Conservation (phyloP, 2,329 filamentous ascomycete genomes). For the Nigrograna mackinnonii region DNA sequence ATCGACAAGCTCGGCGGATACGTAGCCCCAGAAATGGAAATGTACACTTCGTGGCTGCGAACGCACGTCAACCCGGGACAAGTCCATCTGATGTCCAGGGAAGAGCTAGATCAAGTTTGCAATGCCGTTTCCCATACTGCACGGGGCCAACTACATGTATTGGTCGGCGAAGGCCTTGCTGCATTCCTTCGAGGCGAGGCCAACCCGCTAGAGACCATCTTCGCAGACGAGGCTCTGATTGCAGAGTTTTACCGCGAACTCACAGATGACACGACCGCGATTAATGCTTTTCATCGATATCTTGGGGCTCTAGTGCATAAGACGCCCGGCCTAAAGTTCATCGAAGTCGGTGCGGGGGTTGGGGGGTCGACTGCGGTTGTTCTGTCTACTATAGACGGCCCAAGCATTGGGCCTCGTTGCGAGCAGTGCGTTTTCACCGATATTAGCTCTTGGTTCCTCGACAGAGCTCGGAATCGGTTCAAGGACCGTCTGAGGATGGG, state of each 20-base stretch:
- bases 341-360: too few species aligned
- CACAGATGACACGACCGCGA: not conserved
- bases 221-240: constrained; percentile 1
- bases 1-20: not conserved
- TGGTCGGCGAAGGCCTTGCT: not conserved
- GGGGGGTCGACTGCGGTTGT: too few species aligned
- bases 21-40: not conserved
- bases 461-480: too few species aligned
- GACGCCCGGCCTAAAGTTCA: too few species aligned
- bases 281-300: not conserved
- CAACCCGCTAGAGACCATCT: constrained; percentile 2
- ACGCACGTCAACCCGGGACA: not conserved
- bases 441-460: too few species aligned
- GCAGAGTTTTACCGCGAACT: constrained; percentile 3
- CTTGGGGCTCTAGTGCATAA: not conserved
- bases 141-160: not conserved
- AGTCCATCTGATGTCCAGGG: not conserved
- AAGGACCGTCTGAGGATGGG: too few species aligned
- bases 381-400: too few species aligned
- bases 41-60: not conserved
- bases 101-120: not conserved
- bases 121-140: not conserved
- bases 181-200: not conserved
- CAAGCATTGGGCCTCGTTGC: too few species aligned
- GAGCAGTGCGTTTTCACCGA: too few species aligned